Evolutionary conservation across 257 asterid genomes (phyloP), one percentile per base, ranked within the genome.

Genomic region (Salvia splendens): DNA sequence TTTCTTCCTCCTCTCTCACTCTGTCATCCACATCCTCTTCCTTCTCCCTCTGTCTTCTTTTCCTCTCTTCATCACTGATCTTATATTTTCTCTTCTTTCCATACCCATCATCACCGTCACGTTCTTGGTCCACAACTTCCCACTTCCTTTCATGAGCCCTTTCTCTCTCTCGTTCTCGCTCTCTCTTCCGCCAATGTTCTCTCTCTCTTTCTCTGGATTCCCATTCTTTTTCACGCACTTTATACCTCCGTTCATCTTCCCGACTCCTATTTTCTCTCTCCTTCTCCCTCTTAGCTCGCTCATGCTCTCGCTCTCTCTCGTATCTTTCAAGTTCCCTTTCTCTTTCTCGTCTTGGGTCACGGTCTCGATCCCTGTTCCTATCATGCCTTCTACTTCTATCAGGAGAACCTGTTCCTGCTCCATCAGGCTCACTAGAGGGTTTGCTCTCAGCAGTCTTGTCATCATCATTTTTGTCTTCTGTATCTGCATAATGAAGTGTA

Each of bases 191-290:
- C 95, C 86, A 78, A 61, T 86, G 96, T 61, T 94, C 96, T 73
- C 81, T 85, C 75, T 94, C 98, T 75, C 90, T 94, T 66, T 94
- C 99, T 83, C 92, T 87, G 69, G 86, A n/a, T 83, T 94, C 99
- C 99, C 99, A 91, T 67, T 94, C 98, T 72, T 94, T 91, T 79
- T 91, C 99, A 28, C 93, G 96, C 56, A 77, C 74, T 86, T 87
- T 94, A 70, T 78, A 94, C 77, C 96, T 81, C 28, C 99, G 92
- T 61, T 94, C 99, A 79, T 94, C 99, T 69, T 94, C 99, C 68
- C 96, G 87, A 74, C 85, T 86, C 77, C 87, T 94, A 74, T 94
- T 76, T 72, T 88, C 96, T 71, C 95, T 86, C 56, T 94, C 99
- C 80, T 89, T 88, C 84, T 94, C 99, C 77, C 97, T 82, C 87